These are phyloP conservation scores for Neoarthrinium moseri DNA, from an alignment of 2,329 filamentous ascomycete species.

Conservation along the genomic window DNA sequence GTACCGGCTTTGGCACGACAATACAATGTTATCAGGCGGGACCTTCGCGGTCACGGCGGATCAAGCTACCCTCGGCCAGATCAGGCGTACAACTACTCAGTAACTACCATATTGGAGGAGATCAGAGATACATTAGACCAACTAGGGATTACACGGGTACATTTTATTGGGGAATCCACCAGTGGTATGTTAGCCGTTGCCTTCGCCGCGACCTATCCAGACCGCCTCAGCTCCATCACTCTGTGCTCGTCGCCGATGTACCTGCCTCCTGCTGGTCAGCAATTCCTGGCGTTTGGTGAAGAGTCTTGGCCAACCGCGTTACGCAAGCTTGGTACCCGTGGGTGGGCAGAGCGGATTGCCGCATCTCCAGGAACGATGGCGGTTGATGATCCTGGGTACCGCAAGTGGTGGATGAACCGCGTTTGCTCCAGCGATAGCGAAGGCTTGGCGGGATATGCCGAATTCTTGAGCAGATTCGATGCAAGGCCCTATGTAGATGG, in stretches of 20 bases:
- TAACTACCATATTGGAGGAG: background rate
- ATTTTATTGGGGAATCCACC: conserved; percentile 2
- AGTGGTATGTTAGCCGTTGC: conserved; percentile 1
- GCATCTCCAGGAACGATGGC: background rate
- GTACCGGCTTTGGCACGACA: background rate
- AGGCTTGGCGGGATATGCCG: background rate
- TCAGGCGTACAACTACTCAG: background rate
- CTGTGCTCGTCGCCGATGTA: conserved; percentile 4
- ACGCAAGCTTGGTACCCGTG: background rate
- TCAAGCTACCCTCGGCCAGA: background rate
- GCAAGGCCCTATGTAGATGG: background rate
- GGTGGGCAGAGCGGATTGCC: background rate
- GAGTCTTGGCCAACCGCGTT: background rate
- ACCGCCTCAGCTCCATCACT: background rate
- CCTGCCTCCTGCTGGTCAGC: background rate
- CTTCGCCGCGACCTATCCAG: background rate
- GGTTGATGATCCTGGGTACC: background rate
- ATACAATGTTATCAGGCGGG: conserved; percentile 1
- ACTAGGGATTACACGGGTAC: background rate
- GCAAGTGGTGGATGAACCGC: conserved; percentile 1
- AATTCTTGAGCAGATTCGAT: background rate
- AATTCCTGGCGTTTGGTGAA: background rate
- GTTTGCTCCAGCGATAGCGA: background rate
- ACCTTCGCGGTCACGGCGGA: background rate
- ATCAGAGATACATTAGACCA: conserved; percentile 1